Evolutionary conservation across 192 early-diverging fungal species (phyloP).

Genomic region (Phycomyces blakesleeanus): DNA sequence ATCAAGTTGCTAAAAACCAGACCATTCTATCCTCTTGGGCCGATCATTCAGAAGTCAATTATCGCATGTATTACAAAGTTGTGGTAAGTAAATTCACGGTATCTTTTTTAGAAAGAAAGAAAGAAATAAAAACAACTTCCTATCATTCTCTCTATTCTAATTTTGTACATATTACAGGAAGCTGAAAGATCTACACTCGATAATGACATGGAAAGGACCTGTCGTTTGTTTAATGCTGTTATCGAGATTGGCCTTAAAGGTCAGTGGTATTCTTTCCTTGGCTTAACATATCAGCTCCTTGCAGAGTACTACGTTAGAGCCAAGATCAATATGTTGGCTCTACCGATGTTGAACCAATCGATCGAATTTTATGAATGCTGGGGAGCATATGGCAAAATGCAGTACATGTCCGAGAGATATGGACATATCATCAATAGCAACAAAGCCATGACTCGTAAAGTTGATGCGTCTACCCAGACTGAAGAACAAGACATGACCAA

Average conservation of each 20-base stretch:
- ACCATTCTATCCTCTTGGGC: conserved; percentile 4
- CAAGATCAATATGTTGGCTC: conserved; percentile 12
- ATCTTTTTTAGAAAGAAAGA: not conserved
- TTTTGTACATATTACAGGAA: conserved; percentile 10
- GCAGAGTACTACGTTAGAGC: conserved; percentile 17
- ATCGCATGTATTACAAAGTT: conserved; percentile 22
- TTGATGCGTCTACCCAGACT: conserved; percentile 13
- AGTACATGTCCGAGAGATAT: conserved; percentile 14
- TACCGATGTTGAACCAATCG: conserved; percentile 5
- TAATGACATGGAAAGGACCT: conserved; percentile 7
- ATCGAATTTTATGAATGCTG: conserved; percentile 16
- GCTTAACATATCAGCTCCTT: conserved; percentile 14
- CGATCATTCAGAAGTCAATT: conserved; percentile 25
- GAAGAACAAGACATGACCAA: conserved; percentile 5
- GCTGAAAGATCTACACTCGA: conserved; percentile 18
- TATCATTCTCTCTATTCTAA: not conserved
- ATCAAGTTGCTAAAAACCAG: conserved; percentile 3
- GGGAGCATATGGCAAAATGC: conserved; percentile 21
- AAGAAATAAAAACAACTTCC: no score
- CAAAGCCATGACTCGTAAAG: not conserved
- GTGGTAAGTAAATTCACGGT: conserved; percentile 28
- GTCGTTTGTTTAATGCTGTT: conserved; percentile 6
- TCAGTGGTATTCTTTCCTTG: conserved; percentile 20
- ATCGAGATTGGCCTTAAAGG: conserved; percentile 10
- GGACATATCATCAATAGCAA: not conserved